phyloP scores from a whole-genome alignment of 2,329 filamentous ascomycete species.

The Onygenales sp. region DNA sequence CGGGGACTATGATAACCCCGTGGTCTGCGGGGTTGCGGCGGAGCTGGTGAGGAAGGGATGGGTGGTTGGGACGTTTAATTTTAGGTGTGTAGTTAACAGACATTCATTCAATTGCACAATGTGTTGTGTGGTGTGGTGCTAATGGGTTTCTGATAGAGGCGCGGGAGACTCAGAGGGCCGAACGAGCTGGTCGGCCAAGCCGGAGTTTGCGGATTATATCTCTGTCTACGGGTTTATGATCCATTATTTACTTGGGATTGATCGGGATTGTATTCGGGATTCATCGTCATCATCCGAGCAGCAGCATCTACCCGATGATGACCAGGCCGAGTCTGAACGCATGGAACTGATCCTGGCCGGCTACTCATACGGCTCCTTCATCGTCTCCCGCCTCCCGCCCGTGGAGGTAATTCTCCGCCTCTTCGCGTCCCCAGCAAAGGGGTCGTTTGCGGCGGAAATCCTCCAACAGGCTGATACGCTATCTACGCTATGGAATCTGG shows the following conservation, averaged over 20 bases:
- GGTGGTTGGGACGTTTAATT: constrained; percentile 83
- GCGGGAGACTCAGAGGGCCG: constrained; percentile 63
- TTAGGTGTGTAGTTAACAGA: constrained; percentile 49
- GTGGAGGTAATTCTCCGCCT: constrained; percentile 48
- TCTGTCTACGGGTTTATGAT: constrained; percentile 73
- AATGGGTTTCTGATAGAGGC: constrained; percentile 47
- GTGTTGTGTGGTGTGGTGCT: constrained; percentile 6
- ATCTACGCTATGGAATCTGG: constrained; percentile 52
- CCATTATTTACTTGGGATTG: constrained; percentile 58
- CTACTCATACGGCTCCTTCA: constrained; percentile 85
- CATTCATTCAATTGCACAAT: not conserved
- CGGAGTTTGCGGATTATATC: constrained; percentile 73
- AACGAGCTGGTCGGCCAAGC: constrained; percentile 78
- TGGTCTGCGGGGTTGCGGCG: constrained; percentile 58
- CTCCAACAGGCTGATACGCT: constrained; percentile 59
- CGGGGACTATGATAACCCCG: constrained; percentile 71
- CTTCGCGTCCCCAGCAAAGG: constrained; percentile 46
- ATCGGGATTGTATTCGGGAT: constrained; percentile 12
- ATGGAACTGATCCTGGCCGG: constrained; percentile 55
- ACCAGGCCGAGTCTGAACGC: not conserved
- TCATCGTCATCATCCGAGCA: not conserved
- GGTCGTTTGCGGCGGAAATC: constrained; percentile 58
- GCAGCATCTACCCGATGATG: not conserved
- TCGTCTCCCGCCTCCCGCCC: constrained; percentile 61
- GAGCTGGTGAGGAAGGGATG: constrained; percentile 62